phyloP scores from a whole-genome alignment of 306 rosid genomes.

The Pyrus betulifolia region DNA sequence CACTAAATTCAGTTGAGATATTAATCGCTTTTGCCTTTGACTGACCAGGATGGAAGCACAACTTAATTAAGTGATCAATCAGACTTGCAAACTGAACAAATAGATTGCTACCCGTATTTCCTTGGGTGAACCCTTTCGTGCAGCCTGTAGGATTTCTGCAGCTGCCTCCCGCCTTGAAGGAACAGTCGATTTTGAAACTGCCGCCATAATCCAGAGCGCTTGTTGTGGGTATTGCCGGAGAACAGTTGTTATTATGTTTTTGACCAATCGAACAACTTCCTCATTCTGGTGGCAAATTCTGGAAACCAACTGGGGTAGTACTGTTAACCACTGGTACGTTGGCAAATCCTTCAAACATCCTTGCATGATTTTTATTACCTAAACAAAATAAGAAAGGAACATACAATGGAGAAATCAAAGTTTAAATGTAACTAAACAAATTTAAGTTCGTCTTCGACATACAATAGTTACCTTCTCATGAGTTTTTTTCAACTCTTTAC shows the following conservation, averaged over 20 bases:
- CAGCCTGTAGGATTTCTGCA: slow-evolving; percentile 86
- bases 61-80: slow-evolving; percentile 82
- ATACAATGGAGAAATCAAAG: slow-evolving; percentile 12
- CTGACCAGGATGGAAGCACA: slow-evolving; percentile 90
- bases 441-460: slow-evolving; percentile 8
- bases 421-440: slow-evolving; percentile 15
- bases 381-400: slow-evolving; percentile 24
- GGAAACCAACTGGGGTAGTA: slow-evolving; percentile 93
- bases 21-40: slow-evolving; percentile 70
- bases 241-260: slow-evolving; percentile 73
- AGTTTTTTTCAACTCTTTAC: slow-evolving; percentile 51
- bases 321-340: slow-evolving; percentile 87
- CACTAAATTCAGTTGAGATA: slow-evolving; percentile 80
- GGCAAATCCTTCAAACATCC: slow-evolving; percentile 94
- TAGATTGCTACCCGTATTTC: slow-evolving; percentile 63
- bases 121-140: slow-evolving; percentile 63
- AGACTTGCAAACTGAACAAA: slow-evolving; percentile 84
- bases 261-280: slow-evolving; percentile 76
- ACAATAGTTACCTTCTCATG: slow-evolving; percentile 45
- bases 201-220: slow-evolving; percentile 97
- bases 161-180: slow-evolving; percentile 94
- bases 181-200: slow-evolving; percentile 91
- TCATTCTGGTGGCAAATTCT: slow-evolving; percentile 96
- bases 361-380: slow-evolving; percentile 63
- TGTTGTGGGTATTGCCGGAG: slow-evolving; percentile 83